Conservation (phyloP, 441 rosid genomes). For the Euphorbia schlechtendalii region DNA sequence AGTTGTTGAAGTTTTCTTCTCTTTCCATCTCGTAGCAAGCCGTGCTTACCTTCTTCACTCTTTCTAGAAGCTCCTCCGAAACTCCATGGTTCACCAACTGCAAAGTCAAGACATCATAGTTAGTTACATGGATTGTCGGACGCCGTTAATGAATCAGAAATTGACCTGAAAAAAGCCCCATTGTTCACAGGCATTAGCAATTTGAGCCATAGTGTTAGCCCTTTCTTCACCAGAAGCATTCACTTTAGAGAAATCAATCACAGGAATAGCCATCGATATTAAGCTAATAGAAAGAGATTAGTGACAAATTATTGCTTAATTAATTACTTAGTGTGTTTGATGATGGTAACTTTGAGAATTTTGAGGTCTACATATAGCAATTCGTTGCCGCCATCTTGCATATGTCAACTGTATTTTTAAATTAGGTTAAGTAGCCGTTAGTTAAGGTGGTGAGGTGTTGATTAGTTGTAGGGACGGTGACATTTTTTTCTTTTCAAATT, state of each 20-base stretch:
- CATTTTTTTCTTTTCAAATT: neutral
- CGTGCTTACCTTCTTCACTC: conserved; percentile 59
- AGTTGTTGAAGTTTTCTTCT: conserved; percentile 55
- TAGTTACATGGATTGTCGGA: no score
- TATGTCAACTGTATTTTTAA: conserved; percentile 26
- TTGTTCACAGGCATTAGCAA: conserved; percentile 66
- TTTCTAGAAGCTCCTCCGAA: conserved; percentile 53
- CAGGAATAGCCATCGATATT: conserved; percentile 70
- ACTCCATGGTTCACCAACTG: conserved; percentile 85
- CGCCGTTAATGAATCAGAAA: no score
- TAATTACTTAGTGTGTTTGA: conserved; percentile 15
- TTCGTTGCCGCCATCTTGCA: conserved; percentile 30
- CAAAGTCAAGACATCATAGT: no score
- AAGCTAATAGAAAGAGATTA: conserved; percentile 6
- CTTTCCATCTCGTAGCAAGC: conserved; percentile 62
- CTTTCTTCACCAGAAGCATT: conserved; percentile 53
- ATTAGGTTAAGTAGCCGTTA: conserved; percentile 17
- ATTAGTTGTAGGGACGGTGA: conserved; percentile 27
- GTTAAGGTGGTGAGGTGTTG: conserved; percentile 12
- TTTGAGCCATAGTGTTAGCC: conserved; percentile 48
- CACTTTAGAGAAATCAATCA: conserved; percentile 79
- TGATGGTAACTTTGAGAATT: conserved; percentile 16
- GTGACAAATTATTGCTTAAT: conserved; percentile 4
- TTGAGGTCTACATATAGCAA: conserved; percentile 32
- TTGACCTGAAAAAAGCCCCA: conserved; percentile 97